These are phyloP conservation scores for Isatis lusitanica DNA, from an alignment of 441 rosid genomes.

Conservation along the genomic window DNA sequence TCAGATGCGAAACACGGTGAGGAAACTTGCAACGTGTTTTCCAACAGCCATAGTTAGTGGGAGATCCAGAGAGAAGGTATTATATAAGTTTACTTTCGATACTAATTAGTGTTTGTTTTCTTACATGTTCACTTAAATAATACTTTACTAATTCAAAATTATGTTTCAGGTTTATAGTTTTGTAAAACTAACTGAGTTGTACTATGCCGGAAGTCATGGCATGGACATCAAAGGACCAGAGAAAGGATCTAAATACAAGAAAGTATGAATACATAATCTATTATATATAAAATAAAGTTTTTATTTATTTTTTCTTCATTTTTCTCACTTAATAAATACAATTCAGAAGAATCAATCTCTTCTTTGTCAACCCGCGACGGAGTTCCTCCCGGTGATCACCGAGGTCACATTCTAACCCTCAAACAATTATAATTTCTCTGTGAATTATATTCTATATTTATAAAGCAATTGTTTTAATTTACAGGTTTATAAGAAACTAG, in stretches of 20 bases:
- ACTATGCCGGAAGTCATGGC: constrained; percentile 98
- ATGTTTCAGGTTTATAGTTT: constrained; percentile 65
- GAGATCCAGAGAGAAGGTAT: constrained; percentile 90
- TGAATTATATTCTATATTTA: background rate
- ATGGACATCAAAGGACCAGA: constrained; percentile 96
- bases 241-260: constrained; percentile 53
- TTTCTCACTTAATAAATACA: background rate
- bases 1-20: constrained; percentile 83
- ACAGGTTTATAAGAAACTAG: constrained; percentile 51
- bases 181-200: constrained; percentile 73
- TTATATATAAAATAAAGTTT: background rate
- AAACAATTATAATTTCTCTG: background rate
- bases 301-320: background rate
- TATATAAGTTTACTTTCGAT: background rate
- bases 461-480: background rate
- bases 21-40: constrained; percentile 57
- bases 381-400: constrained; percentile 71
- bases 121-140: background rate
- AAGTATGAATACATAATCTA: constrained; percentile 40
- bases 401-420: constrained; percentile 43
- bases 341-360: constrained; percentile 48
- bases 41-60: constrained; percentile 95
- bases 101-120: background rate
- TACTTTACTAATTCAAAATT: background rate
- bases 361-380: constrained; percentile 67